Percentiles rank a stretch among this genome's conserved stretches.
Conservation (phyloP, 257 asterid genomes). For the Ocimum tenuiflorum region DNA sequence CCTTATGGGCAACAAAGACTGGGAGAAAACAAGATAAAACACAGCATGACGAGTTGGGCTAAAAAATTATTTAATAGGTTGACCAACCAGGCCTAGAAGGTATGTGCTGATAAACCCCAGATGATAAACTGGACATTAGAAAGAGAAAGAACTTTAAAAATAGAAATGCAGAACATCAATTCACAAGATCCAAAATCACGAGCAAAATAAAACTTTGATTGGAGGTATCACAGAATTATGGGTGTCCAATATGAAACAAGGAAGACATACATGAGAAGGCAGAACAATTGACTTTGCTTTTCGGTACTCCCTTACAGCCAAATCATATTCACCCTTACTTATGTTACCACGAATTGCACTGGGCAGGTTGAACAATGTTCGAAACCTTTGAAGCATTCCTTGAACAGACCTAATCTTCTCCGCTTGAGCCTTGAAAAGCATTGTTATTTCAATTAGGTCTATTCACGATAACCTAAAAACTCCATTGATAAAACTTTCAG, state of each 20-base stretch:
- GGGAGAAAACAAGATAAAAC: not conserved
- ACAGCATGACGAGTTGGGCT: not conserved
- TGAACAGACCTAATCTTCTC: constrained; percentile 97
- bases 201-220: constrained; percentile 6
- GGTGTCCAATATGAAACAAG: constrained; percentile 9
- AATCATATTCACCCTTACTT: constrained; percentile 93
- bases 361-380: constrained; percentile 92
- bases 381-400: constrained; percentile 98
- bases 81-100: not conserved
- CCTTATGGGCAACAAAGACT: too few relatives aligned
- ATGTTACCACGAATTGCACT: constrained; percentile 93
- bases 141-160: constrained; percentile 10
- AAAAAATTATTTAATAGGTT: not conserved
- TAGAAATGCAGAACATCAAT: constrained; percentile 7
- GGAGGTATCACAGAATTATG: not conserved
- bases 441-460: constrained; percentile 19
- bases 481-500: constrained; percentile 13
- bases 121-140: not conserved
- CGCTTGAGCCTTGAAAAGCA: constrained; percentile 69
- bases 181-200: not conserved
- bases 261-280: constrained; percentile 82
- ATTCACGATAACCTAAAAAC: constrained; percentile 13
- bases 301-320: constrained; percentile 96
- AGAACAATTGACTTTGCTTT: constrained; percentile 97
- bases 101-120: not conserved